These are phyloP conservation scores for Amanita subjunquillea DNA, from an alignment of 768 basidiomycete species.

Conservation along the genomic window DNA sequence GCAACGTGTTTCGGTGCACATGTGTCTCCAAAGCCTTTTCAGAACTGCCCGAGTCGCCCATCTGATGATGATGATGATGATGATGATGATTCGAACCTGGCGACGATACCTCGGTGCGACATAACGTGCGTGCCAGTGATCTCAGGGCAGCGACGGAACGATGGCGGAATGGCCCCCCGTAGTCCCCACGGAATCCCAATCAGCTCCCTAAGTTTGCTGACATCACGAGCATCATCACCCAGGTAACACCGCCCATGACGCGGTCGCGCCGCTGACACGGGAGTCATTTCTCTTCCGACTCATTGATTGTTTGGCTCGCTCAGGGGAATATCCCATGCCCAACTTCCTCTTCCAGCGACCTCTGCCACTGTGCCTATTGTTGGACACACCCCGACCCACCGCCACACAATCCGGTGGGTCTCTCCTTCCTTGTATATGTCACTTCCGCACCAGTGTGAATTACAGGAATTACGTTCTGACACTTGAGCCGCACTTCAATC, in stretches of 20 bases:
- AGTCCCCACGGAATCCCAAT: background rate
- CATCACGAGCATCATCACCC: background rate
- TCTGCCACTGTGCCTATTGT: slow-evolving; percentile 1
- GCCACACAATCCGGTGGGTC: background rate
- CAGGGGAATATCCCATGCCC: background rate
- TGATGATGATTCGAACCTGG: too few species aligned
- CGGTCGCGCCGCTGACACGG: background rate
- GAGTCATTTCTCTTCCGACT: background rate
- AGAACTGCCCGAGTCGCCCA: too few species aligned
- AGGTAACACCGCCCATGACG: background rate
- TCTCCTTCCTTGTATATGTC: background rate
- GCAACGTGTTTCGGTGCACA: too few species aligned
- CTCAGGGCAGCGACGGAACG: background rate
- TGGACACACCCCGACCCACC: background rate
- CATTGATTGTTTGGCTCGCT: background rate
- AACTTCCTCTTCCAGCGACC: background rate
- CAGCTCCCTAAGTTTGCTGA: background rate
- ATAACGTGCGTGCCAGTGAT: background rate
- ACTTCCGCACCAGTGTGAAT: background rate
- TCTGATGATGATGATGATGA: too few species aligned
- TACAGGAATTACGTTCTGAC: background rate
- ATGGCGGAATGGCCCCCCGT: too few species aligned
- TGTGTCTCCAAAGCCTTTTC: too few species aligned
- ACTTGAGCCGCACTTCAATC: slow-evolving; percentile 1
- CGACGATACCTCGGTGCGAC: too few species aligned